phyloP scores from a whole-genome alignment of 345 rosid genomes.

The Melaleuca quinquenervia region DNA sequence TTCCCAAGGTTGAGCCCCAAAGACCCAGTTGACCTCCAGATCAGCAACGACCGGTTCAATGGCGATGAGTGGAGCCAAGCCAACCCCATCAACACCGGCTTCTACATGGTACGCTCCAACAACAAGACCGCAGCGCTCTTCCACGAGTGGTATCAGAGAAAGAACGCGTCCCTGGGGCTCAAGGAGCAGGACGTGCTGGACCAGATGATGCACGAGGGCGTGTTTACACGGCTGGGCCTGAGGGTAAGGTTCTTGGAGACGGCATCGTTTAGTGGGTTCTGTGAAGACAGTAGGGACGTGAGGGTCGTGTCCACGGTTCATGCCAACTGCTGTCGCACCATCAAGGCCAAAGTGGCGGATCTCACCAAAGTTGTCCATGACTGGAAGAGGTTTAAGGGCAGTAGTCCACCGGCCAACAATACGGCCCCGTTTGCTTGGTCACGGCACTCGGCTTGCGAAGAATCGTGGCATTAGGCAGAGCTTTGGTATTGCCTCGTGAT shows the following conservation, averaged over 20 bases:
- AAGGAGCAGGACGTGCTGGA: slow-evolving; percentile 71
- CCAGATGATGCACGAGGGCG: slow-evolving; percentile 27
- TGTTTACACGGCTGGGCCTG: slow-evolving; percentile 16
- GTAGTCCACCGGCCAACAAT: neutral
- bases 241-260: slow-evolving; percentile 38
- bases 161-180: slow-evolving; percentile 29
- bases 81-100: slow-evolving; percentile 53
- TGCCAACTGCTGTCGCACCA: slow-evolving; percentile 71
- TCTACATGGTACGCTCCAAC: slow-evolving; percentile 54
- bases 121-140: slow-evolving; percentile 50
- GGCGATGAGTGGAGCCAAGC: slow-evolving; percentile 8
- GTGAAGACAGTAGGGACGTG: slow-evolving; percentile 43
- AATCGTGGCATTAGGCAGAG: neutral
- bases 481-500: neutral
- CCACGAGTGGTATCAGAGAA: slow-evolving; percentile 43
- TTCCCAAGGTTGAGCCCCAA: slow-evolving; percentile 8
- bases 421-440: neutral
- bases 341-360: slow-evolving; percentile 52
- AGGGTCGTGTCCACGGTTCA: slow-evolving; percentile 48
- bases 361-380: slow-evolving; percentile 32
- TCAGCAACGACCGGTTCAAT: slow-evolving; percentile 17
- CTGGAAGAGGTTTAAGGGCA: slow-evolving; percentile 41
- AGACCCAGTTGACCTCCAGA: slow-evolving; percentile 14
- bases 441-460: neutral
- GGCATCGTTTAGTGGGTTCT: slow-evolving; percentile 58